phyloP scores from a whole-genome alignment of 2,329 filamentous ascomycete genomes.

The Colletotrichum tofieldiae region DNA sequence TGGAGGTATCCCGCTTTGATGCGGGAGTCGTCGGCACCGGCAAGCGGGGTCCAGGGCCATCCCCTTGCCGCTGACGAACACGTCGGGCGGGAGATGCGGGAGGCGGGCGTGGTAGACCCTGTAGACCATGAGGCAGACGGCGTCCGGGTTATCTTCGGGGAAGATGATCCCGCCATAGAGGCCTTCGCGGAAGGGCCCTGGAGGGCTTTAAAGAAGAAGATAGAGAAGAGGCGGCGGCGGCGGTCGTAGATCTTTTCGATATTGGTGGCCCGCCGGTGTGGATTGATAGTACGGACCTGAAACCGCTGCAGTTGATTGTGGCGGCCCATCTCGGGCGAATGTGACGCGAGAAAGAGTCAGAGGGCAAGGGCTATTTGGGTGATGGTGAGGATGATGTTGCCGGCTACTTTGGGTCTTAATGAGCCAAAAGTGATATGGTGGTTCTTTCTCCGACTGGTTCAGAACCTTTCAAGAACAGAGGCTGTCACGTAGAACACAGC shows the following conservation, averaged over 20 bases:
- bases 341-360: neutral
- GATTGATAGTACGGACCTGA: neutral
- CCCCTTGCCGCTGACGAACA: no score
- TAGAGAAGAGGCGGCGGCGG: neutral
- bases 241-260: no score
- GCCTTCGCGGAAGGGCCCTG: neutral
- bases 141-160: neutral
- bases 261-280: no score
- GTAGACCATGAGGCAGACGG: neutral
- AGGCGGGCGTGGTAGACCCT: neutral
- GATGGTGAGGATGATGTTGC: neutral
- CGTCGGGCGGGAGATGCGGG: no score
- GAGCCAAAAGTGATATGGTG: neutral
- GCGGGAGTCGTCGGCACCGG: neutral
- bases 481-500: no score
- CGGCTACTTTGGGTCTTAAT: neutral
- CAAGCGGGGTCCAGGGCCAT: neutral
- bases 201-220: neutral
- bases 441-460: neutral
- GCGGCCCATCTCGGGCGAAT: neutral
- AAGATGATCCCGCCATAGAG: neutral
- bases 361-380: neutral
- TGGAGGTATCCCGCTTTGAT: neutral
- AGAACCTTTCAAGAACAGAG: neutral
- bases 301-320: neutral